Evolutionary conservation across 2,329 filamentous ascomycete species (phyloP).

Genomic region (Aquanectria penicillioides): DNA sequence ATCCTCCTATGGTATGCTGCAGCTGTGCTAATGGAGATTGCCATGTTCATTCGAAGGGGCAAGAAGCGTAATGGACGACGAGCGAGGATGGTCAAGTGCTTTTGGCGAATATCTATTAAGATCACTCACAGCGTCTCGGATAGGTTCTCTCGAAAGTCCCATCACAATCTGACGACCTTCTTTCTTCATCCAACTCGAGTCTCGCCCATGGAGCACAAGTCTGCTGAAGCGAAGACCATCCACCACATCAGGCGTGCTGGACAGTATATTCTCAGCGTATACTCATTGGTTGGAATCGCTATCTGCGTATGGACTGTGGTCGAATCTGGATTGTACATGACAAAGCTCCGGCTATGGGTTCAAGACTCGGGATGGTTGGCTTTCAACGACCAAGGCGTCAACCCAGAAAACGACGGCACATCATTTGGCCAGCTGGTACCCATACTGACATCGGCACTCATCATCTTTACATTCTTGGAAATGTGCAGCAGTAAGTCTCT

Average conservation of each 20-base stretch:
- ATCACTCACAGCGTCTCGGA: neutral
- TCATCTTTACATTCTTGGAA: slow-evolving; percentile 19
- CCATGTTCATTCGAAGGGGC: slow-evolving; percentile 19
- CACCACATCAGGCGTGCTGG: slow-evolving; percentile 9
- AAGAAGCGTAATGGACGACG: slow-evolving; percentile 15
- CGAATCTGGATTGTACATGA: slow-evolving; percentile 13
- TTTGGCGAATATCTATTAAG: neutral
- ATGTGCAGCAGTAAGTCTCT: slow-evolving; percentile 20
- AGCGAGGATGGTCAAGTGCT: neutral
- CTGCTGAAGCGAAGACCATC: neutral
- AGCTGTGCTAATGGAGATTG: slow-evolving; percentile 9
- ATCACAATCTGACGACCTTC: neutral
- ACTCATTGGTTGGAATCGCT: slow-evolving; percentile 8
- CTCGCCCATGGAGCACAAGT: neutral
- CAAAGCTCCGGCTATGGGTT: slow-evolving; percentile 10
- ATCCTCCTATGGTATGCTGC: slow-evolving; percentile 18
- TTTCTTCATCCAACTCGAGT: neutral
- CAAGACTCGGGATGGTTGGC: slow-evolving; percentile 17
- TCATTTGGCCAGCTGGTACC: slow-evolving; percentile 21
- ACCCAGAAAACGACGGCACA: slow-evolving; percentile 20
- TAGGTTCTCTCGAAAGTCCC: neutral
- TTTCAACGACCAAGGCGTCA: neutral
- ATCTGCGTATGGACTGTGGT: slow-evolving; percentile 21
- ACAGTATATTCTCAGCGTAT: slow-evolving; percentile 12
- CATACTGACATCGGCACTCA: slow-evolving; percentile 17